Evolutionary conservation across 2,329 filamentous ascomycete genomes (phyloP), one percentile per base, ranked within the genome.

Genomic region (Talaromyces amestolkiae): DNA sequence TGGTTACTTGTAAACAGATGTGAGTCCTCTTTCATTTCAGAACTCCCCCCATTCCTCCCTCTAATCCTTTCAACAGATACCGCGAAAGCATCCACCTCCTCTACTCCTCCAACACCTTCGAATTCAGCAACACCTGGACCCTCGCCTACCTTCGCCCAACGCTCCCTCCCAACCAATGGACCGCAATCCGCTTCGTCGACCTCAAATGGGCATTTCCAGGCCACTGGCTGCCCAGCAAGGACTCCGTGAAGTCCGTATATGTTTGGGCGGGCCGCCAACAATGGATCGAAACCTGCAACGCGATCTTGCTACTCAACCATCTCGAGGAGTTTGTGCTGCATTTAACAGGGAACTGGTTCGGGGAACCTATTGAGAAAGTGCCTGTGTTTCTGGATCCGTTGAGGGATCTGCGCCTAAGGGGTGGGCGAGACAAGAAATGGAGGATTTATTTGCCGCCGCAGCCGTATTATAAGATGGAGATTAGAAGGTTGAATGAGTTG

Each of bases 51-150:
- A 15, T n/a, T 24, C 7, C 19, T 27, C 15, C 19, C 6, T 13
- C 41, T 17, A 3, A 35, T 31, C 6, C 27, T 31, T 4, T 31
- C 24, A n/a, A 49, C 63, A 78, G 76, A 66, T 77, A 76, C 67
- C 63, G 68, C 65, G 77, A 79, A 71, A 75, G 75, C 1, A 75
- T 76, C 49, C 68, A 72, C 59, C 67, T 76, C 33, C 71, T 79
- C 24, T 79, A 79, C 67, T 72, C 72, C 5, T 69, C 71, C 53
- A 76, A 75, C 65, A 74, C 69, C 49, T 76, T 78, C 66, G 74
- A 78, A 65, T 78, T 79, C 69, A 78, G 75, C 68, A 78, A 75
- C 61, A 77, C 77, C 65, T 79, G 77, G 77, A 73, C 76, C 33
- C 72, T 78, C 6, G 70, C 76, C 0, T 79, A 79, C 62, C 70